Evolutionary conservation across 257 asterid genomes (phyloP).

Genomic region (Dorcoceras hygrometricum): DNA sequence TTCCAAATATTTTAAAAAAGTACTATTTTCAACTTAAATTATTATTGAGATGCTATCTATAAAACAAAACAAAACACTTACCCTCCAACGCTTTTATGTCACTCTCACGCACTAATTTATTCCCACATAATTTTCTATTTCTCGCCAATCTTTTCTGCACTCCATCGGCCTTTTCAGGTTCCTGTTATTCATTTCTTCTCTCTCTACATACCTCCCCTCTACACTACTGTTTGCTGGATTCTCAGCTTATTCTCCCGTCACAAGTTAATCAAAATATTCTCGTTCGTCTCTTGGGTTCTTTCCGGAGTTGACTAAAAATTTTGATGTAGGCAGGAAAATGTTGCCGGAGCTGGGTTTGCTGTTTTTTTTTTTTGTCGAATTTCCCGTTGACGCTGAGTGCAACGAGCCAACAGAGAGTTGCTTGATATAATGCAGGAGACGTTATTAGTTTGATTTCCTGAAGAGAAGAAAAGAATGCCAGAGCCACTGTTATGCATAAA

Average conservation of each 20-base stretch:
- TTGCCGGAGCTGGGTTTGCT: constrained; percentile 25
- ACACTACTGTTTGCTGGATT: constrained; percentile 18
- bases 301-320: not conserved
- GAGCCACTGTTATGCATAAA: constrained; percentile 34
- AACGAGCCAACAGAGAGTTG: not conserved
- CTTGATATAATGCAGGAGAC: not conserved
- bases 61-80: too few species aligned
- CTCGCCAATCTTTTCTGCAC: not conserved
- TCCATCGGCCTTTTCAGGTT: not conserved
- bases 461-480: constrained; percentile 37
- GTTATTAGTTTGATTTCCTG: not conserved
- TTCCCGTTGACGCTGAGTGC: constrained; percentile 17
- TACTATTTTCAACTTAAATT: too few species aligned
- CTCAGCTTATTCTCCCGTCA: constrained; percentile 17
- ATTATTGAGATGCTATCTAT: too few species aligned
- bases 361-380: not conserved
- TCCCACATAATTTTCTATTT: not conserved
- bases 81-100: not conserved
- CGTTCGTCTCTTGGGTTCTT: not conserved
- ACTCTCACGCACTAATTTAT: not conserved
- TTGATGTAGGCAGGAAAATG: constrained; percentile 25
- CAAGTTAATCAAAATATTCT: constrained; percentile 20
- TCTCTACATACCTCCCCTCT: constrained; percentile 3
- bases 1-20: too few species aligned
- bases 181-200: not conserved